Percentiles rank a stretch among this genome's conserved stretches.
These are phyloP conservation scores for Pulveroboletus sp. DNA, from an alignment of 768 basidiomycete genomes.

Conservation along the genomic window DNA sequence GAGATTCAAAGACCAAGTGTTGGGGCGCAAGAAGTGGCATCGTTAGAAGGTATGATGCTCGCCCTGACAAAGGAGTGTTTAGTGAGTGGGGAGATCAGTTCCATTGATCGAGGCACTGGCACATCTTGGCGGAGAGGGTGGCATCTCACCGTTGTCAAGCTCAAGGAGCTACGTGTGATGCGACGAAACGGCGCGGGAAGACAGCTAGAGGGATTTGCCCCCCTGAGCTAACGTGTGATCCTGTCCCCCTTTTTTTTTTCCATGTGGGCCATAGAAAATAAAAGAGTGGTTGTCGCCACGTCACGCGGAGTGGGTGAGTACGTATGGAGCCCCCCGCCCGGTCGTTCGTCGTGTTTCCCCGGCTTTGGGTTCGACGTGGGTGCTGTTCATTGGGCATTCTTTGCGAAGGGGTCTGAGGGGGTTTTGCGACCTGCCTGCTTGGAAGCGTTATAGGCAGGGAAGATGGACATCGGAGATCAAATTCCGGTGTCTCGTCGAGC, in stretches of 20 bases:
- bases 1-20: no score
- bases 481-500: neutral
- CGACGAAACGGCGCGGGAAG: no score
- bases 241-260: neutral
- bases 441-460: neutral
- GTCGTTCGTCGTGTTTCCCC: no score
- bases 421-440: no score
- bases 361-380: neutral
- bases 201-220: neutral
- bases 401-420: no score
- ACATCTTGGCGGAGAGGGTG: neutral
- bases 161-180: no score
- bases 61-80: no score
- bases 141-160: no score
- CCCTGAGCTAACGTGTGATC: neutral
- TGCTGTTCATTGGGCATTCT: no score
- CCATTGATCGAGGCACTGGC: neutral
- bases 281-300: neutral
- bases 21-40: no score
- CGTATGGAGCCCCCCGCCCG: no score
- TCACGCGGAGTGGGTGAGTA: neutral
- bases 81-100: neutral
- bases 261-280: neutral
- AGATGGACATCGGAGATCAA: neutral
- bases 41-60: no score